Evolutionary conservation across 305 asterid species (phyloP), one percentile per base, ranked within the genome.

Genomic region (Solanum aculeatissimum): DNA sequence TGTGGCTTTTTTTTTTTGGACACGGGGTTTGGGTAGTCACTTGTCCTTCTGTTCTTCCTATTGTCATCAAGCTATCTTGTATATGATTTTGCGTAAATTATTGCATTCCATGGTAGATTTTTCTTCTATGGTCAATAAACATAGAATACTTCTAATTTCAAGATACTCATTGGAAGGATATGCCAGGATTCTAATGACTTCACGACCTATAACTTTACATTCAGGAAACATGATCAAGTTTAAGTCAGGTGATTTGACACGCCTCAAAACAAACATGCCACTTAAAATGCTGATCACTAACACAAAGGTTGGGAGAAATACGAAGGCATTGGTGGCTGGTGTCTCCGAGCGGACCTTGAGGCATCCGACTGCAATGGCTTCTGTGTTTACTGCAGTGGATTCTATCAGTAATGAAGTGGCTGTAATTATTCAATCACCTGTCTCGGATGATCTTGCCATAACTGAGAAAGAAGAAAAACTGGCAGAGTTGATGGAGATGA

Each of bases 151-250:
- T 40, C 53, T 79, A 63, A 49, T 6, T 63, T 65, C 51, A 62
- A 49, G 82, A 75, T 25, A 16, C 11, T 49, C 27, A 16, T 16
- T 75, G 43, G 43, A 72, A 53, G 51, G 32, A 40, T 55, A 11
- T 11, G 27, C 25, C 79, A 68, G 40, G 65, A 75, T 70, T 84
- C 84, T 66, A 78, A 80, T 82, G 55, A 60, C 82, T 49, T 60
- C 63, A 49, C 23, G 54, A 83, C 86, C 84, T 74, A 88, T 81
- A 63, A 65, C 23, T 86, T 65, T 80, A 12, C 84, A 72, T 82
- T 69, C 97, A 95, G 99, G 99, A 27, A 95, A 97, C 93, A 89
- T 94, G 97, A 95, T 97, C 88, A 95, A 94, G 86, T 97, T 95
- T 47, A 94, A 80, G 87, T 94, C 98, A 2, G 98, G 98, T 11